Conservation (phyloP, 495 filamentous ascomycete species). For the Penicillium paradoxum region DNA sequence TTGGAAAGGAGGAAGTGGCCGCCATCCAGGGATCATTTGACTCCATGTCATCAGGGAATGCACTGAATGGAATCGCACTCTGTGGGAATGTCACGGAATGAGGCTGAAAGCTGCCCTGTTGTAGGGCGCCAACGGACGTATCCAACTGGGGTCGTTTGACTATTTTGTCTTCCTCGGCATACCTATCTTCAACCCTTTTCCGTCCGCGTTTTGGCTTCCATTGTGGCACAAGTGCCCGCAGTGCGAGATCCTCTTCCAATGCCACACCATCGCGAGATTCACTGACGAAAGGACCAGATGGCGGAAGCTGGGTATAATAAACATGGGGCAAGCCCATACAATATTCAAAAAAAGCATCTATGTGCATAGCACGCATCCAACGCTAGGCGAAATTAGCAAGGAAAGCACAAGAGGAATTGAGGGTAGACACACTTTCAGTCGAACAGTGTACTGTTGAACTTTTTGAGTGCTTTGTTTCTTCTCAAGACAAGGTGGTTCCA, state of each 20-base stretch:
- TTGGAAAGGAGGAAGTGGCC: conserved; percentile 35
- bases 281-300: conserved; percentile 53
- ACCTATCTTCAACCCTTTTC: conserved; percentile 74
- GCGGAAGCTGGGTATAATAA: conserved; percentile 82
- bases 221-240: conserved; percentile 83
- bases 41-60: conserved; percentile 52
- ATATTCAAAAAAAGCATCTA: conserved; percentile 96
- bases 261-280: conserved; percentile 79
- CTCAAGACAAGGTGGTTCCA: conserved; percentile 76
- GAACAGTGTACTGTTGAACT: conserved; percentile 94
- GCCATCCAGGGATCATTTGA: conserved; percentile 52
- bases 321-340: conserved; percentile 71
- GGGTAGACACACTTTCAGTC: conserved; percentile 66
- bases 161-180: conserved; percentile 50
- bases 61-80: conserved; percentile 57
- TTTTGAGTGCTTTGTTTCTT: conserved; percentile 95
- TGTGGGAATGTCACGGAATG: conserved; percentile 49
- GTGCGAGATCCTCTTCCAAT: conserved; percentile 85
- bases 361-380: conserved; percentile 98
- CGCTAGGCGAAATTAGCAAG: conserved; percentile 48
- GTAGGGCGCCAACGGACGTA: conserved; percentile 58
- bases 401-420: neutral
- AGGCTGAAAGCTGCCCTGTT: conserved; percentile 46
- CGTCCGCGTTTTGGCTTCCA: conserved; percentile 86
- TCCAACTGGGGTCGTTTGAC: conserved; percentile 63